phyloP scores from a whole-genome alignment of 345 rosid species.

The Pugionium dolabratum region DNA sequence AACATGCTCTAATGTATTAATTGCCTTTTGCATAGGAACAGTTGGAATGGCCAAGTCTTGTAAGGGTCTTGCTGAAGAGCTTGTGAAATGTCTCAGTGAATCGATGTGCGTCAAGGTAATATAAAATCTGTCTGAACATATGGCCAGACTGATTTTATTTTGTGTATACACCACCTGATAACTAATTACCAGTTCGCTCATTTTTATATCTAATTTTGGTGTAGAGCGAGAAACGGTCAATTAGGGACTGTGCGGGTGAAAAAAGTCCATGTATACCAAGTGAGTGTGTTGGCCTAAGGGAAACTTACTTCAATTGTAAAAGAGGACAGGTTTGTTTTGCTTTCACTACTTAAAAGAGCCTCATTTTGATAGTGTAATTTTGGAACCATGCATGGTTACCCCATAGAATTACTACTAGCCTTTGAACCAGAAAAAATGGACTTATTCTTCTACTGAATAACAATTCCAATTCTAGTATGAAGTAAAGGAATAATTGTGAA shows the following conservation, averaged over 20 bases:
- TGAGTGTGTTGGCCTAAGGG: constrained; percentile 91
- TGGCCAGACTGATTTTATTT: neutral
- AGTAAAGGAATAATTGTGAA: neutral
- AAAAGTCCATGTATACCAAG: constrained; percentile 76
- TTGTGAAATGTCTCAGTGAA: constrained; percentile 91
- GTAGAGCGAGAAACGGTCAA: constrained; percentile 74
- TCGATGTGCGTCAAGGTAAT: constrained; percentile 79
- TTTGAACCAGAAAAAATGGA: too few relatives aligned
- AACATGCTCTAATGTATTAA: constrained; percentile 16
- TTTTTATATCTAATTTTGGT: constrained; percentile 3
- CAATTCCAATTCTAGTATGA: too few relatives aligned
- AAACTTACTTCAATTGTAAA: constrained; percentile 98
- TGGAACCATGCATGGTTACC: neutral
- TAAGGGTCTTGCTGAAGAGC: constrained; percentile 91
- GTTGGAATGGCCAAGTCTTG: constrained; percentile 84
- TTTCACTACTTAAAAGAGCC: constrained; percentile 7
- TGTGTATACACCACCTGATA: constrained; percentile 2
- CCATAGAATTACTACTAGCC: too few relatives aligned
- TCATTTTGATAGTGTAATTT: neutral
- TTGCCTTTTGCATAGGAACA: constrained; percentile 18
- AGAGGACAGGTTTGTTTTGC: constrained; percentile 75
- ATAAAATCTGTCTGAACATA: neutral
- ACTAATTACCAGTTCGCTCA: neutral
- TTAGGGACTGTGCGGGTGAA: constrained; percentile 85
- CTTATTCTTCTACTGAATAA: too few relatives aligned